Base-by-base conservation (phyloP, 495 filamentous ascomycete genomes). In the Cercophora newfieldiana region DNA sequence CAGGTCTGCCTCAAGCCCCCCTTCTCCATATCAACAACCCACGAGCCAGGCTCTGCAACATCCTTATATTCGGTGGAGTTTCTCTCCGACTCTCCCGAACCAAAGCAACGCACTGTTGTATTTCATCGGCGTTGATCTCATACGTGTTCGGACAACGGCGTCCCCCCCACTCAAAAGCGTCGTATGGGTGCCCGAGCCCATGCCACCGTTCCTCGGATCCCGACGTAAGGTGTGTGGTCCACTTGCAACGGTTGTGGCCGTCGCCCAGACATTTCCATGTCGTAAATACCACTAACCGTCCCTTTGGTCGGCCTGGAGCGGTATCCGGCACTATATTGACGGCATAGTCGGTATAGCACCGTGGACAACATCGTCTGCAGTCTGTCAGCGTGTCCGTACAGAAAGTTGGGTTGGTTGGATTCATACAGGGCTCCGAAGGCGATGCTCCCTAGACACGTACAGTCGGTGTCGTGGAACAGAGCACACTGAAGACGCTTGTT, bases 401-500 rank as follows among this genome's bases (percentile, higher is more conserved):
- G 21, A 3, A 7, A 4, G 22, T 16, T 51, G 16, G 14, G 63
- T n/a, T n/a, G n/a, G n/a, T n/a, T n/a, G n/a, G n/a, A n/a, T n/a
- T n/a, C n/a, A n/a, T n/a, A n/a, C n/a, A n/a, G n/a, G n/a, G n/a
- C n/a, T n/a, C n/a, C n/a, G n/a, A n/a, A n/a, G n/a, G n/a, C n/a
- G n/a, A n/a, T n/a, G n/a, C n/a, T n/a, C n/a, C n/a, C n/a, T n/a
- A n/a, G n/a, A n/a, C n/a, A n/a, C n/a, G n/a, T n/a, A n/a, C n/a
- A n/a, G n/a, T n/a, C n/a, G n/a, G n/a, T n/a, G n/a, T n/a, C n/a
- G n/a, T 65, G 54, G 63, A 65, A 51, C 37, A 65, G 54, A 28
- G 63, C 63, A 59, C 63, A 65, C 63, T 54, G 55, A 31, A 65
- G 63, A 37, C 63, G 63, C 18, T 58, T 29, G 63, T 59, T 31